phyloP scores from a whole-genome alignment of 805 yeast species.

The Nakazawaea populi region DNA sequence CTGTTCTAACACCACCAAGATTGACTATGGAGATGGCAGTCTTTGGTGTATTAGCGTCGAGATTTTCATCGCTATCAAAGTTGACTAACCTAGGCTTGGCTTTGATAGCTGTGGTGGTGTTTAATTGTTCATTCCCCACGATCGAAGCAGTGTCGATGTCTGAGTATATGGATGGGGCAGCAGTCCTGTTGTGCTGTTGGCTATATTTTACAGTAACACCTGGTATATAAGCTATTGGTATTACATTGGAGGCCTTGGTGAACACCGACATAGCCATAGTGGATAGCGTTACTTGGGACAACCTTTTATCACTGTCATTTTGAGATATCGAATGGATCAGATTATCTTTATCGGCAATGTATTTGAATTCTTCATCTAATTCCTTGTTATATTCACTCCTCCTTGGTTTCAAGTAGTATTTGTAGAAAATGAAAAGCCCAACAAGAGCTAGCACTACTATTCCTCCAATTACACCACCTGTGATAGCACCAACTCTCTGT shows the following conservation, averaged over 20 bases:
- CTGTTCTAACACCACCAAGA: constrained; percentile 4
- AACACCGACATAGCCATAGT: constrained; percentile 56
- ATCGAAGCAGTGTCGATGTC: constrained; percentile 44
- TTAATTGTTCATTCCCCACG: constrained; percentile 23
- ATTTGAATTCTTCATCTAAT: constrained; percentile 23
- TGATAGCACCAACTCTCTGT: constrained; percentile 46
- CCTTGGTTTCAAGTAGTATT: constrained; percentile 33
- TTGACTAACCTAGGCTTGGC: constrained; percentile 71
- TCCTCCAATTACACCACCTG: constrained; percentile 71
- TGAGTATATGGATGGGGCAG: constrained; percentile 32
- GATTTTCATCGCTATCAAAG: constrained; percentile 5
- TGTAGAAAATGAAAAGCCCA: constrained; percentile 34
- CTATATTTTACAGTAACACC: constrained; percentile 62
- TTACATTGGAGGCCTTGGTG: constrained; percentile 79
- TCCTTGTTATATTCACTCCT: constrained; percentile 25
- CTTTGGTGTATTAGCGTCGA: constrained; percentile 1
- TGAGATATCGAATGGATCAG: constrained; percentile 18
- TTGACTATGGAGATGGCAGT: constrained; percentile 7
- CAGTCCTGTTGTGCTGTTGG: constrained; percentile 13
- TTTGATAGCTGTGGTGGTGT: constrained; percentile 68
- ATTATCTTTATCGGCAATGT: constrained; percentile 18
- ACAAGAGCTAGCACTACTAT: constrained; percentile 30
- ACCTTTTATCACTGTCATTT: constrained; percentile 19
- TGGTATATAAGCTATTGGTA: constrained; percentile 91
- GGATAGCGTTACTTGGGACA: constrained; percentile 23